Conservation (phyloP, 2,329 filamentous ascomycete species). For the Neopestalotiopsis rosae region DNA sequence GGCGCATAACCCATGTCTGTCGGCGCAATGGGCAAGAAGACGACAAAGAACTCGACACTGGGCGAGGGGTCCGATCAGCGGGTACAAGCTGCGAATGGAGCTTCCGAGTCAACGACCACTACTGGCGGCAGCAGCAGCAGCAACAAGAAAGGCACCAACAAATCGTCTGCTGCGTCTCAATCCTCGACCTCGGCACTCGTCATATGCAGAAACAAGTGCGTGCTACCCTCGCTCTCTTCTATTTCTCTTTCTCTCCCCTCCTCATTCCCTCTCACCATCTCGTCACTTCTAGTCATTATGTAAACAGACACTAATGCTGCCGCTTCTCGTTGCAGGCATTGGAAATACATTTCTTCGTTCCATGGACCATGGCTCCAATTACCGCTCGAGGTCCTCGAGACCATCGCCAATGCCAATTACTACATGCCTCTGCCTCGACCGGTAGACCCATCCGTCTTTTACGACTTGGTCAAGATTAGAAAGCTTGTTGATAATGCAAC, state of each 20-base stretch:
- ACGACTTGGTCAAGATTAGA: conserved; percentile 83
- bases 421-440: conserved; percentile 76
- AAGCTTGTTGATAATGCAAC: conserved; percentile 81
- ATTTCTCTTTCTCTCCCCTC: background rate
- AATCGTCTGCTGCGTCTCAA: conserved; percentile 25
- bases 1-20: background rate
- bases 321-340: conserved; percentile 62
- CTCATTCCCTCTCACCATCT: conserved; percentile 20
- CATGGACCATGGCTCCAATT: conserved; percentile 85
- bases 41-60: conserved; percentile 41
- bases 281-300: background rate
- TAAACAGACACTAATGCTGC: conserved; percentile 10
- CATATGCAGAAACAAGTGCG: conserved; percentile 73
- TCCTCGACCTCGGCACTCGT: conserved; percentile 56
- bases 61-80: conserved; percentile 32
- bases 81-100: conserved; percentile 24
- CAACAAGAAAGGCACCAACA: conserved; percentile 25
- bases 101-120: conserved; percentile 20
- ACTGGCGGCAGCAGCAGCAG: conserved; percentile 22
- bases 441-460: conserved; percentile 81
- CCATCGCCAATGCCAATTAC: conserved; percentile 80
- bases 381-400: conserved; percentile 78
- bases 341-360: conserved; percentile 84
- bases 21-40: conserved; percentile 53
- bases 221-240: conserved; percentile 26